Base-by-base conservation (phyloP, 1,284 basidiomycete species). In the Melanopsichium pennsylvanicum region DNA sequence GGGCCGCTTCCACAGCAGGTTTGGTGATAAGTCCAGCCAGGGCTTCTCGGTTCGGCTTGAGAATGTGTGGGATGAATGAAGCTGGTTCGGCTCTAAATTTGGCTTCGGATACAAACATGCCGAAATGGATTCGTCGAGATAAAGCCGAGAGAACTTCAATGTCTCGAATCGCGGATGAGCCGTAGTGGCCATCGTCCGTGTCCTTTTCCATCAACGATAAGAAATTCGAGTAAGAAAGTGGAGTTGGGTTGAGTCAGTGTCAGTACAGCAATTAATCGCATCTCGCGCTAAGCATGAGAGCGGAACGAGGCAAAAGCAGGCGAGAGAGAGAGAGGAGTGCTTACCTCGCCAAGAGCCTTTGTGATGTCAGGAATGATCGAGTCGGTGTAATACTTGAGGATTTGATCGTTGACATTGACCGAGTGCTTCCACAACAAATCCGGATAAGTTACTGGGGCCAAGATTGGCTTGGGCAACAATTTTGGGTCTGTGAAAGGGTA, bases 51-150 rank as follows among this genome's bases (percentile, higher is more conserved):
- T 98, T 90, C 2, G 88, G 88, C 1, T 86, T 85, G 38, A 86
- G 86, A 78, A 98, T 98, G 82, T 93, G 92, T 0, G 92, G 91
- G 62, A 98, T 87, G 82, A 97, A 98, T 12, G 88, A 88, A 22
- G 89, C 85, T 9, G 96, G 95, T 62, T 91, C 85, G 26, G 87
- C 86, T 16, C 87, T 83, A 85, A 99, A 99, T 82, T 99, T 98
- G 48, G 90, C 90, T 83, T 99, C 96, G 4, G 92, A 92, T 10
- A 99, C 96, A 81, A 99, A 98, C 86, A 97, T 97, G 93, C 94
- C 96, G 78, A 96, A 99, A 82, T 99, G 96, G 45, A 99, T 93
- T 31, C 96, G 88, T 82, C 97, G 90, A 82, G 90, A 92, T 72
- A 99, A 88, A 18, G 93, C 90, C 76, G 96, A 92, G 9, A 99